phyloP scores from a whole-genome alignment of 345 rosid species.

The Populus simonii region DNA sequence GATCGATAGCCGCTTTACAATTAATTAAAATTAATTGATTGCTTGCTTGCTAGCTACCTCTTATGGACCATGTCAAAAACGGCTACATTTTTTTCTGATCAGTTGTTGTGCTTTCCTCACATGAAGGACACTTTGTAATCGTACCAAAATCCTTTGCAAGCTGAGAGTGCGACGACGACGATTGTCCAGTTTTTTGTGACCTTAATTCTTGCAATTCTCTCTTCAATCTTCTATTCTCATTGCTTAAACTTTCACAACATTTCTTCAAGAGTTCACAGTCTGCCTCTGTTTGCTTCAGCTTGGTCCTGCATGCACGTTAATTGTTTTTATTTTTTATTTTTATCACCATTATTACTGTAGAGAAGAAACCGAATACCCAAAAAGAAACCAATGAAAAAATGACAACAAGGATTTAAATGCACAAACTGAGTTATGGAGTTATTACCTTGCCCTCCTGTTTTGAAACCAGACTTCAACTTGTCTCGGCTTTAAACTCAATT shows the following conservation, averaged over 20 bases:
- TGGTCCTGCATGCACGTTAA: slow-evolving; percentile 33
- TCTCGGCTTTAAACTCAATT: slow-evolving; percentile 42
- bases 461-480: slow-evolving; percentile 73
- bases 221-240: slow-evolving; percentile 42
- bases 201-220: slow-evolving; percentile 42
- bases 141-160: not conserved
- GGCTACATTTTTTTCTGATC: not conserved
- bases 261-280: slow-evolving; percentile 44
- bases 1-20: not conserved
- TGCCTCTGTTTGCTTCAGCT: slow-evolving; percentile 49
- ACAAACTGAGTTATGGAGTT: not conserved
- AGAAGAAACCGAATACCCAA: not conserved
- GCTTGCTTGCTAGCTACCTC: not conserved
- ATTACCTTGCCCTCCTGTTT: slow-evolving; percentile 60
- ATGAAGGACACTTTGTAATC: not conserved
- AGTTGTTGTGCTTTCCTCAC: not conserved
- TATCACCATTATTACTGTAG: not conserved
- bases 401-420: not conserved
- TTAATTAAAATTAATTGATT: not conserved
- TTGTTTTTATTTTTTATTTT: not conserved
- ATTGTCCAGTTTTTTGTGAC: slow-evolving; percentile 2
- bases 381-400: not conserved
- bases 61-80: not conserved
- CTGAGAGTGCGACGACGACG: not conserved
- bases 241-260: slow-evolving; percentile 38